phyloP scores from a whole-genome alignment of 192 early-diverging fungal species.

The Linnemannia zychae region DNA sequence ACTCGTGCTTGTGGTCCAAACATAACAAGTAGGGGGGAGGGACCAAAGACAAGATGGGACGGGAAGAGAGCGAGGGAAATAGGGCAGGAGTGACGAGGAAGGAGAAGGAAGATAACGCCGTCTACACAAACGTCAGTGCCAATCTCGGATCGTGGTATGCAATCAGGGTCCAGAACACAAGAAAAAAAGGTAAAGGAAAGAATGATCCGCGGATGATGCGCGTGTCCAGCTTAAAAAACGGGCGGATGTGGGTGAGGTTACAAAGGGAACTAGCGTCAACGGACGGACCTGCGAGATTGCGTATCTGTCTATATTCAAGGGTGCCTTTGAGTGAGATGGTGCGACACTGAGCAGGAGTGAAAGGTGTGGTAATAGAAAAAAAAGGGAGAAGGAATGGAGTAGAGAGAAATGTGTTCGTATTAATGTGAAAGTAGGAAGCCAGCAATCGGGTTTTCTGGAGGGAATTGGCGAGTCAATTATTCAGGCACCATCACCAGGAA shows the following conservation, averaged over 20 bases:
- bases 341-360: neutral
- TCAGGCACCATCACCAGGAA: too few species aligned
- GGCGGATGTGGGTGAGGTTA: neutral
- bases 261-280: neutral
- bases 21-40: neutral
- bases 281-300: neutral
- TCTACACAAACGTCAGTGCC: too few species aligned
- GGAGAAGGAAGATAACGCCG: too few species aligned
- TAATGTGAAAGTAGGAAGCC: too few species aligned
- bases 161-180: neutral
- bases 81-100: neutral
- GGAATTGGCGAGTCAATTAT: too few species aligned
- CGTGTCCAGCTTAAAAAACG: neutral
- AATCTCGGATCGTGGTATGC: too few species aligned
- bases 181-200: neutral
- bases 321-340: neutral
- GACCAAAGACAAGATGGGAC: neutral
- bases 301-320: neutral
- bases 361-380: neutral
- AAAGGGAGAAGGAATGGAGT: neutral
- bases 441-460: too few species aligned
- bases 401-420: neutral
- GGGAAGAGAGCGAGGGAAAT: neutral
- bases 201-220: constrained; percentile 10
- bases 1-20: neutral